A percentile compares a stretch with the other conserved stretches of the same genome.
These are phyloP conservation scores for Penicillium sp. DNA, from an alignment of 2,329 filamentous ascomycete genomes.

Conservation along the genomic window DNA sequence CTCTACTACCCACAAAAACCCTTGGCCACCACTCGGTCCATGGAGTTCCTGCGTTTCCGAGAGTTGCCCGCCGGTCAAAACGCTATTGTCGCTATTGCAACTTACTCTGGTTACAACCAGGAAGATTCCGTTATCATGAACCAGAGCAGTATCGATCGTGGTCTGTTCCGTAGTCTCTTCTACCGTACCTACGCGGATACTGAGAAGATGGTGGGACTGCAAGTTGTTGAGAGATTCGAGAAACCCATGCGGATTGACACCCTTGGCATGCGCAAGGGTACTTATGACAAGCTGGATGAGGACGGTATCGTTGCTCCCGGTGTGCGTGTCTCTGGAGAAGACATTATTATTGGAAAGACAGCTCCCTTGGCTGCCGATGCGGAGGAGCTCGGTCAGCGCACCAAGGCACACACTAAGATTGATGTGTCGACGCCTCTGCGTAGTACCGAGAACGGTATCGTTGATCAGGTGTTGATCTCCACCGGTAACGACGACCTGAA, in stretches of 20 bases:
- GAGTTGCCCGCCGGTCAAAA: conserved; percentile 96
- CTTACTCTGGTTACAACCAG: conserved; percentile 98
- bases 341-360: conserved; percentile 99
- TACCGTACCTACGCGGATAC: conserved; percentile 97
- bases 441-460: conserved; percentile 94
- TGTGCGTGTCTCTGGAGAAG: conserved; percentile 91
- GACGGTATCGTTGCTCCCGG: conserved; percentile 94
- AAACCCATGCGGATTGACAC: conserved; percentile 89
- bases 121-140: conserved; percentile 99
- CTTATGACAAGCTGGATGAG: conserved; percentile 95
- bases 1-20: conserved; percentile 99
- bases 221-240: conserved; percentile 90
- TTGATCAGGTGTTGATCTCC: conserved; percentile 89
- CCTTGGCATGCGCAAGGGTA: conserved; percentile 86
- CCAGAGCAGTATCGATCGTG: conserved; percentile 96
- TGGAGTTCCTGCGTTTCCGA: conserved; percentile 98
- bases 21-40: conserved; percentile 89
- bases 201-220: conserved; percentile 93
- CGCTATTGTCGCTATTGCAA: conserved; percentile 94
- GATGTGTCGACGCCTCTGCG: conserved; percentile 93
- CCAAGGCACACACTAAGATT: conserved; percentile 83
- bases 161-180: conserved; percentile 94
- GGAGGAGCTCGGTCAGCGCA: conserved; percentile 89
- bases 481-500: conserved; percentile 92
- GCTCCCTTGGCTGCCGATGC: conserved; percentile 89